Evolutionary conservation across 257 asterid species (phyloP), one percentile per base, ranked within the genome.

Genomic region (Lycium barbarum): DNA sequence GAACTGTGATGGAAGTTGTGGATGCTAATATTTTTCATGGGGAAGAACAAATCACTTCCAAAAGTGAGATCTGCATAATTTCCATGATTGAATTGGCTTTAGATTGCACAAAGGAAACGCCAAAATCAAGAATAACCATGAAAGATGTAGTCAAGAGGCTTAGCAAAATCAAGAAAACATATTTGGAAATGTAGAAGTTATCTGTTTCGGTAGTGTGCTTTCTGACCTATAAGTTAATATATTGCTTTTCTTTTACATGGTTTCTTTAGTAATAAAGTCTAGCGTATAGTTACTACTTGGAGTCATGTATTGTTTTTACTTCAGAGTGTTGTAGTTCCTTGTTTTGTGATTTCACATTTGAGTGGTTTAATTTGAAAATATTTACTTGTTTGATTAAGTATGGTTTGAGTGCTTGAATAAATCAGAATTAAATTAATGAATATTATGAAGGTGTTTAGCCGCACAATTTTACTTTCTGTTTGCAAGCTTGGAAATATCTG

Each of bases 91-190:
- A 65, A 65, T 65, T 65, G 72, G 72, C 72, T 65, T 26, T 65
- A 33, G 72, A 65, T 6, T 65, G 72, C 72, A 65, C 72, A 65
- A 26, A 26, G 9, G 72, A 65, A 26, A 65, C 1, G 9, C 72
- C 72, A 65, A 43, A 65, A 65, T 65, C 72, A 65, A 65, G 72
- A 3, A 65, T 65, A 11, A 11, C 72, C 43, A 65, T 65, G 72
- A 47, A 59, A 74, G 83, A 74, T 61, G 55, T 84, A 22, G 55
- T 74, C 14, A 49, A 73, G 4, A 61, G 15, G 40, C 78, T 84
- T 20, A 47, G 2, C 57, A 74, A 61, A 35, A 59, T 61, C 17
- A 59, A 47, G 72, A 65, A 65, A 6, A 11, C 72, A 65, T 65
- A 26, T 11, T 12, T 5, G 72, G 43, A 12, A 65, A 65, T 12